These are phyloP conservation scores for Saksenaea oblongispora DNA, from an alignment of 371 early-diverging fungal genomes.

Conservation along the genomic window DNA sequence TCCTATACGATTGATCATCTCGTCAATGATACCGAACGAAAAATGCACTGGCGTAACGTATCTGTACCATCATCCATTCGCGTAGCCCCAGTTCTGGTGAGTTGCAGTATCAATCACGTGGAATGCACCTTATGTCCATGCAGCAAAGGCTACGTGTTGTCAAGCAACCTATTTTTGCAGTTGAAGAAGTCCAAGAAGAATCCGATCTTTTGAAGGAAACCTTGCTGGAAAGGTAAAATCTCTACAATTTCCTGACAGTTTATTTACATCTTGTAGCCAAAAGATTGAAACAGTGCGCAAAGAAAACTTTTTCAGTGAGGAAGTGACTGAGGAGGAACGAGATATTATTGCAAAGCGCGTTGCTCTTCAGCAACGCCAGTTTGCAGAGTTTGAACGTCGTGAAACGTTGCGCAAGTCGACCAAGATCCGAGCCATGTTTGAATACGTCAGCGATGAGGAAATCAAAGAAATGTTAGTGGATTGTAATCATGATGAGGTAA, in stretches of 20 bases:
- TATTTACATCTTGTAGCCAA: constrained; percentile 48
- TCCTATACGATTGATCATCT: background rate
- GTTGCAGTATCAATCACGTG: background rate
- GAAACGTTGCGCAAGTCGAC: constrained; percentile 71
- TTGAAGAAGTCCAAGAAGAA: background rate
- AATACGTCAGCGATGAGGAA: constrained; percentile 78
- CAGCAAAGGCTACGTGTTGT: constrained; percentile 8
- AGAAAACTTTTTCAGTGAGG: constrained; percentile 81
- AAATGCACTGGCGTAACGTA: constrained; percentile 6
- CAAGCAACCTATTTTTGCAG: constrained; percentile 1
- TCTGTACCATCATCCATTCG: background rate
- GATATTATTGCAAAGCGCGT: constrained; percentile 85
- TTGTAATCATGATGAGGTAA: constrained; percentile 74
- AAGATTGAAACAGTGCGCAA: constrained; percentile 81
- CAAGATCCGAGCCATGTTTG: constrained; percentile 71
- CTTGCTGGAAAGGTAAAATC: constrained; percentile 3
- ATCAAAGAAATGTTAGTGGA: constrained; percentile 77
- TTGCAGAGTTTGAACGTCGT: constrained; percentile 74
- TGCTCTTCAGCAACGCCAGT: constrained; percentile 81
- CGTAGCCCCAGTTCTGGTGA: constrained; percentile 2
- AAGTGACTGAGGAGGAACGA: constrained; percentile 82
- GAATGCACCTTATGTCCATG: background rate
- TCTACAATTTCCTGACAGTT: too few species aligned
- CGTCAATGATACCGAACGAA: background rate
- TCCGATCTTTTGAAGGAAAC: background rate